phyloP scores from a whole-genome alignment of 2,329 filamentous ascomycete species.

The Epichloe amarillans region DNA sequence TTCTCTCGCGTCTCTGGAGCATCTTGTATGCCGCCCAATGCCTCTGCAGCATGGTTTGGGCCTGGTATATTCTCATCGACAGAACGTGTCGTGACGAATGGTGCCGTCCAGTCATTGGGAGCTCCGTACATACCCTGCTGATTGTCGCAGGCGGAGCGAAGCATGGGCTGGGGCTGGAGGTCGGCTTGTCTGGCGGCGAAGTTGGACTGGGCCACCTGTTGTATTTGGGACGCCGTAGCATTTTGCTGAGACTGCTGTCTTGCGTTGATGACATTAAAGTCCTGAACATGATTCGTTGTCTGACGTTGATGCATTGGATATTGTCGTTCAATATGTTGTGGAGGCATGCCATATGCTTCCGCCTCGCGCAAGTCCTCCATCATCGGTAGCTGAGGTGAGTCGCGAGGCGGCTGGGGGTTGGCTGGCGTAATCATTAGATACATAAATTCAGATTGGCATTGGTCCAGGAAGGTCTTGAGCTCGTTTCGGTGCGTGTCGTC shows the following conservation, averaged over 20 bases:
- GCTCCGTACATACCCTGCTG: slow-evolving; percentile 27
- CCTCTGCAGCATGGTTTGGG: slow-evolving; percentile 27
- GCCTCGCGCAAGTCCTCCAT: slow-evolving; percentile 46
- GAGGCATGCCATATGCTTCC: slow-evolving; percentile 36
- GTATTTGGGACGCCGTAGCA: slow-evolving; percentile 47
- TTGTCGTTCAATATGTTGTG: slow-evolving; percentile 27
- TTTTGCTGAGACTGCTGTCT: slow-evolving; percentile 42
- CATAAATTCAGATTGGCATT: slow-evolving; percentile 52
- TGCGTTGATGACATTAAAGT: slow-evolving; percentile 34
- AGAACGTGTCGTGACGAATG: slow-evolving; percentile 20
- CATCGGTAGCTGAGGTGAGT: slow-evolving; percentile 43
- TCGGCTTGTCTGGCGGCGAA: slow-evolving; percentile 23
- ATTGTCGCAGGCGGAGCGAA: slow-evolving; percentile 38
- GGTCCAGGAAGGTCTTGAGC: slow-evolving; percentile 48
- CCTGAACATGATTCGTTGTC: slow-evolving; percentile 44
- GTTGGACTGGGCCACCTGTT: slow-evolving; percentile 21
- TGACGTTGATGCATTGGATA: slow-evolving; percentile 23
- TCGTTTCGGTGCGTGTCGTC: slow-evolving; percentile 39
- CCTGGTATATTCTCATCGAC: slow-evolving; percentile 21
- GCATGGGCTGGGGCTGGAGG: slow-evolving; percentile 34
- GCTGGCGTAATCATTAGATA: slow-evolving; percentile 56
- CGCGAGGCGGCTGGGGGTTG: slow-evolving; percentile 51
- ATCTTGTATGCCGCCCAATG: slow-evolving; percentile 25
- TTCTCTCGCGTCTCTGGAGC: slow-evolving; percentile 34
- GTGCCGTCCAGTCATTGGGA: slow-evolving; percentile 22